A percentile compares a stretch with the other conserved stretches of the same genome.
These are phyloP conservation scores for Nissolia schottii DNA, from an alignment of 306 rosid species.

Conservation along the genomic window DNA sequence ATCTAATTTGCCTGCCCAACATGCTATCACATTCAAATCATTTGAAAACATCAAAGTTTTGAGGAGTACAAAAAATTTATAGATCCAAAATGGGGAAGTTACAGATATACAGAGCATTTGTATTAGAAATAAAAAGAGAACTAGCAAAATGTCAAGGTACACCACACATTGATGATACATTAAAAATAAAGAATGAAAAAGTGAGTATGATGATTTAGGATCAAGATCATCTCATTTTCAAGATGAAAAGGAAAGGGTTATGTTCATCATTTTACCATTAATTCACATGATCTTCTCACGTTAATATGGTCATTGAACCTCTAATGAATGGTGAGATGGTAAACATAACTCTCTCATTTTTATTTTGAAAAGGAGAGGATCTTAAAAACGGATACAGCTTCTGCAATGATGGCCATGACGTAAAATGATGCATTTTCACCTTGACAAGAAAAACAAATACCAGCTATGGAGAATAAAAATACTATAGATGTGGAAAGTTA, in stretches of 20 bases:
- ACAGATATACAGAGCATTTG: neutral
- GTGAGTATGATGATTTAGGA: neutral
- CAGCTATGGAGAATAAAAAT: neutral
- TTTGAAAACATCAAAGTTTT: conserved; percentile 6
- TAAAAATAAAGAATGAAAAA: neutral
- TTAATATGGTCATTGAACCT: too few species aligned
- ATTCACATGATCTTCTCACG: too few species aligned
- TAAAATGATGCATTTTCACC: neutral
- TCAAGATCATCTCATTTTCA: too few species aligned
- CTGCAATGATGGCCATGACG: neutral
- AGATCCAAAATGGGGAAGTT: neutral
- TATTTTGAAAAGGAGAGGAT: too few species aligned
- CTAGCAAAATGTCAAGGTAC: neutral
- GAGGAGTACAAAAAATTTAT: neutral
- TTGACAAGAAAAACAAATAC: neutral
- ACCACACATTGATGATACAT: neutral
- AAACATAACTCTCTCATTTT: too few species aligned
- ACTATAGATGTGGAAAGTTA: neutral
- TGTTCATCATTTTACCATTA: too few species aligned
- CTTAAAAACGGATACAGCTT: neutral
- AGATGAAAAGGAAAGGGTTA: too few species aligned
- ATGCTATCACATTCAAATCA: neutral
- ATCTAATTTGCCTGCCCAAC: neutral
- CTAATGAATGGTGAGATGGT: too few species aligned
- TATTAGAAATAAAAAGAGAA: neutral